Base-by-base conservation (phyloP, 495 filamentous ascomycete species). In the Aspergillus kassunensis region DNA sequence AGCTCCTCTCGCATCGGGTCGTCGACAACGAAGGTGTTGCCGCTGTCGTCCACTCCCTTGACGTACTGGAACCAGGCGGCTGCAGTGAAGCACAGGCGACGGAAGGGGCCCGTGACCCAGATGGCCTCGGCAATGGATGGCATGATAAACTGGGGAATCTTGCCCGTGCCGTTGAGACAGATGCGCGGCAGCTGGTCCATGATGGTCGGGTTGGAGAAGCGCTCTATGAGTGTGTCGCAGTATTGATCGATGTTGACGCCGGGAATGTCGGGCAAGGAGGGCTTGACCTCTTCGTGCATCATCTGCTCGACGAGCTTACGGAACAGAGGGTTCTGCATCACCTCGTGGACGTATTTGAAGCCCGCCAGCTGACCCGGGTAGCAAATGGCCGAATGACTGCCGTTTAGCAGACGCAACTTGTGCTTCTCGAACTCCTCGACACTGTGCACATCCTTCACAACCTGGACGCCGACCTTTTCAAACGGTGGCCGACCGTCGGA, bases 111-210 rank as follows among this genome's bases (percentile, higher is more conserved):
- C 12, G 56, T 67, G 0, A 62, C 67, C 70, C 69, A 71, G 48
- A 76, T 76, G 6, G 65, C 65, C 59, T 76, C 73, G 48, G 73
- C 73, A 47, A 76, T 71, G 2, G 72, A 72, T 7, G 73, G 73
- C 72, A 76, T 75, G 57, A 75, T 75, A 54, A 76, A 76, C 57
- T 76, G 73, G 2, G 73, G 73, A 51, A 76, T 69, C 67, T 76
- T 76, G 63, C 73, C 72, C 4, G 73, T 72, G 15, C 64, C 73
- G 43, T 73, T 73, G 43, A 74, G 63, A 27, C 69, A 70, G 58
- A 76, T 63, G 25, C 73, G 72, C 23, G 72, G 71, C 41, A 76
- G 58, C 57, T 75, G 72, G 45, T 76, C 73, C 63, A 61, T 69
- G 51, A 76, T 75, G 7, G 72, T 70, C 1, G 73, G 69, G 68